Evolutionary conservation across 2,329 filamentous ascomycete species (phyloP).

Genomic region (Diaporthe ampelina): DNA sequence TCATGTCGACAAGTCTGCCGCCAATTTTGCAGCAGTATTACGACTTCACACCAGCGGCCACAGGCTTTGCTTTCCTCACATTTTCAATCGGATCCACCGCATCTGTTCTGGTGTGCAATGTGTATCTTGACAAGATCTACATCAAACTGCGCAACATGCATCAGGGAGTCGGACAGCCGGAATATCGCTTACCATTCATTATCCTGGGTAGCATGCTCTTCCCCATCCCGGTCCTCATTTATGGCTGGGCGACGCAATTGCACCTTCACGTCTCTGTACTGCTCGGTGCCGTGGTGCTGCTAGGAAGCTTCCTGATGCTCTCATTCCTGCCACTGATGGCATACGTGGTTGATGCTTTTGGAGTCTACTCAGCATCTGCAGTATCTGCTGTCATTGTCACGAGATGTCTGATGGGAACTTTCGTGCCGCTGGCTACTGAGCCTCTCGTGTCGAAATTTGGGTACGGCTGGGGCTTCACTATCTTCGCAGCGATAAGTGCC

Average conservation of each 20-base stretch:
- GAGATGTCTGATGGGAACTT: conserved; percentile 68
- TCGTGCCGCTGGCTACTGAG: conserved; percentile 65
- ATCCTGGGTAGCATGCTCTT: conserved; percentile 62
- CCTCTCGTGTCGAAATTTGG: conserved; percentile 64
- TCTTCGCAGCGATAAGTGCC: conserved; percentile 58
- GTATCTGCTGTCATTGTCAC: conserved; percentile 70
- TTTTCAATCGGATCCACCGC: conserved; percentile 58
- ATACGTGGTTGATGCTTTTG: conserved; percentile 71
- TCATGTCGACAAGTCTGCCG: conserved; percentile 67
- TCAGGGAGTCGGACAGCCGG: conserved; percentile 60
- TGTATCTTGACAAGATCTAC: conserved; percentile 67
- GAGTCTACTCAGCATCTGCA: conserved; percentile 68
- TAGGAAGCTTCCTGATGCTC: conserved; percentile 62
- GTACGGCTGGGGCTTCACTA: conserved; percentile 65
- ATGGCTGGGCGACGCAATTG: conserved; percentile 66
- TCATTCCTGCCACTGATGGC: conserved; percentile 64
- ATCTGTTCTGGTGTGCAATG: conserved; percentile 64
- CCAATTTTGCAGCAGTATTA: conserved; percentile 64
- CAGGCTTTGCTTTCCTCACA: conserved; percentile 66
- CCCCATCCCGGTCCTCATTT: conserved; percentile 59
- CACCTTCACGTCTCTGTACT: conserved; percentile 58
- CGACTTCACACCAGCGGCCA: conserved; percentile 62
- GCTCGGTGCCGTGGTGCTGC: conserved; percentile 57
- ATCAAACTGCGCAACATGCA: conserved; percentile 58
- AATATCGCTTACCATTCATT: conserved; percentile 67